Base-by-base conservation (phyloP, 495 filamentous ascomycete genomes). In the Barbatosphaeria neglecta region DNA sequence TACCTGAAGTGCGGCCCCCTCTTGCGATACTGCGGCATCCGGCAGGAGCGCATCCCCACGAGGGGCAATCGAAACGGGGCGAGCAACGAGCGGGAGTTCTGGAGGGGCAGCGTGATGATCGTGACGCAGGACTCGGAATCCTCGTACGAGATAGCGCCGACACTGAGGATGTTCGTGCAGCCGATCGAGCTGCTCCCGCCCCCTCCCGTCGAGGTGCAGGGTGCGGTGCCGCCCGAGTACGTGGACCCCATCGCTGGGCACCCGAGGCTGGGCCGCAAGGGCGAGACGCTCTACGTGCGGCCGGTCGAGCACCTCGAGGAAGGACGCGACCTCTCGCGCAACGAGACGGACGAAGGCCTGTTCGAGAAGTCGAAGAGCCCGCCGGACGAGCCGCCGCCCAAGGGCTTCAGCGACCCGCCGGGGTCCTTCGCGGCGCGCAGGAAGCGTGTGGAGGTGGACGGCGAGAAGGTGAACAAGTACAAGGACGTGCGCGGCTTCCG, bases 91-190 rank as follows among this genome's bases (percentile, higher is more conserved):
- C 76, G 80, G 48, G 87, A 94, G 48, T 82, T 87, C 20, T 98
- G 92, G 92, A 78, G 88, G 63, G 92, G 92, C 22, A 89, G 79
- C 48, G 72, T 97, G 22, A 85, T 98, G 86, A 92, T 97, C 47
- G 87, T 97, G 25, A 96, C 92, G 0, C 72, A 75, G 28, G 90
- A 97, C 56, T 73, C 76, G 8, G 70, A 82, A 20, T 95, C 89
- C 4, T 81, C 81, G 2, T 94, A 94, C 59, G 77, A 86, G n/a
- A 75, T 77, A 18, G 70, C 75, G 7, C 92, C 92, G 16, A 82
- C 74, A 4, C 65, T 97, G 45, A 75, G 87, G 38, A 57, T 98
- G 4, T 98, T 95, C 61, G 77, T 77, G 15, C 89, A 95, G 57
- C 83, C 88, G 1, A 84, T 87, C 63, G 84, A 93, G 50, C 72